Evolutionary conservation across 495 filamentous ascomycete species (phyloP).

Genomic region (Lasiosphaeria miniovina): DNA sequence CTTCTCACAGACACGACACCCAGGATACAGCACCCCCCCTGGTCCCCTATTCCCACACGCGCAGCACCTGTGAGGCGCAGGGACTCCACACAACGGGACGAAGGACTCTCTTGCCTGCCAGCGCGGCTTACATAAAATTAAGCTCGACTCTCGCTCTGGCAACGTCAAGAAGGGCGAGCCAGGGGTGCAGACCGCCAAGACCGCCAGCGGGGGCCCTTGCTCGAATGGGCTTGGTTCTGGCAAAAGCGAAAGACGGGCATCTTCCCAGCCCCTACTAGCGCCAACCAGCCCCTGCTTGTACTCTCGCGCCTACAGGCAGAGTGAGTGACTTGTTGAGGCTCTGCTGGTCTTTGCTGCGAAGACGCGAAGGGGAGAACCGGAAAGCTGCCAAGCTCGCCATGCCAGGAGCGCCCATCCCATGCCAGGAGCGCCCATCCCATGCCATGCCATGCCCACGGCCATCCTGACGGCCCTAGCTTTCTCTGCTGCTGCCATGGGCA

Average conservation of each 20-base stretch:
- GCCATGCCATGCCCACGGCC: background rate
- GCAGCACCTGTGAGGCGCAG: background rate
- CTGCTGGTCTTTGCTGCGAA: too few species aligned
- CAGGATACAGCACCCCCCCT: background rate
- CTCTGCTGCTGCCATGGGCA: background rate
- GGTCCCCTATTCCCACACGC: background rate
- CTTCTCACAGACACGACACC: background rate
- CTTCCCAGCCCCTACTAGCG: conserved; percentile 1
- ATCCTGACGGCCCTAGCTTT: background rate
- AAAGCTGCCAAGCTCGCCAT: background rate
- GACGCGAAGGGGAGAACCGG: too few species aligned
- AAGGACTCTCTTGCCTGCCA: background rate
- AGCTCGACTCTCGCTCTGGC: background rate
- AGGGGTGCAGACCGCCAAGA: too few species aligned
- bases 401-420: background rate
- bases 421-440: background rate
- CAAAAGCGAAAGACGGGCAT: too few species aligned
- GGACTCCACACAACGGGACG: background rate
- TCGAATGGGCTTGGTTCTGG: too few species aligned
- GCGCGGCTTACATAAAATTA: conserved; percentile 3
- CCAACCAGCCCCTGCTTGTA: background rate
- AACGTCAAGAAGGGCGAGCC: too few species aligned
- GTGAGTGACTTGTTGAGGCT: too few species aligned
- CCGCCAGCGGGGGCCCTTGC: too few species aligned
- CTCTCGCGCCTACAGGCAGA: too few species aligned